Conservation (phyloP, 169 alveolate species). For the Plasmodium malariae region DNA sequence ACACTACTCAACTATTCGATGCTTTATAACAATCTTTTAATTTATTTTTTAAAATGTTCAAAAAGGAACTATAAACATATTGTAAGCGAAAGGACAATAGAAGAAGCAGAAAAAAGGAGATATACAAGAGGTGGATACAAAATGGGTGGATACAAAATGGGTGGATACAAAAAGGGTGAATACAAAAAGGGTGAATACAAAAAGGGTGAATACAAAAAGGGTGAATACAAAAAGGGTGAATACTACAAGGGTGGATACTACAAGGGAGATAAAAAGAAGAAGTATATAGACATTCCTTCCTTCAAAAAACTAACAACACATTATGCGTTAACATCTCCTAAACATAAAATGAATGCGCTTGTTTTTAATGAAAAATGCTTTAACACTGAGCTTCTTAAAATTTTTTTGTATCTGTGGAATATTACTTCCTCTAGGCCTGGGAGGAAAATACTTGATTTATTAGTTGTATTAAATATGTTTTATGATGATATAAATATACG, state of each 20-base stretch:
- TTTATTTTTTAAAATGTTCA: conserved; percentile 32
- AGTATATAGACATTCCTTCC: no score
- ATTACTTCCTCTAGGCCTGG: conserved; percentile 9
- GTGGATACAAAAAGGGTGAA: no score
- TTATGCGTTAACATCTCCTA: no score
- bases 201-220: no score
- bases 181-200: no score
- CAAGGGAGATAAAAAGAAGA: no score
- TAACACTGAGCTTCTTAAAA: conserved; percentile 21
- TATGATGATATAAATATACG: conserved; percentile 7
- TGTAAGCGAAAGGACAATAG: background rate
- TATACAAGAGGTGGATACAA: background rate
- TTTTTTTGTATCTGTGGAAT: conserved; percentile 37
- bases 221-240: background rate
- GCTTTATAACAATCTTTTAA: conserved; percentile 2
- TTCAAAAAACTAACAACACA: no score
- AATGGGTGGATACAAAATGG: no score
- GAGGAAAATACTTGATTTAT: conserved; percentile 13
- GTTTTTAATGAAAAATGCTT: conserved; percentile 10
- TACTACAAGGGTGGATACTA: no score
- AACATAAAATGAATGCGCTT: no score
- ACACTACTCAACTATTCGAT: background rate
- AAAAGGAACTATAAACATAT: conserved; percentile 17
- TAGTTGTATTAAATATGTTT: conserved; percentile 21
- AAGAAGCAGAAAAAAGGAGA: background rate